A percentile compares a stretch with the other conserved stretches of the same genome.
Evolutionary conservation across 2,329 filamentous ascomycete species (phyloP).

Genomic region (Hymenoscyphus albidus): DNA sequence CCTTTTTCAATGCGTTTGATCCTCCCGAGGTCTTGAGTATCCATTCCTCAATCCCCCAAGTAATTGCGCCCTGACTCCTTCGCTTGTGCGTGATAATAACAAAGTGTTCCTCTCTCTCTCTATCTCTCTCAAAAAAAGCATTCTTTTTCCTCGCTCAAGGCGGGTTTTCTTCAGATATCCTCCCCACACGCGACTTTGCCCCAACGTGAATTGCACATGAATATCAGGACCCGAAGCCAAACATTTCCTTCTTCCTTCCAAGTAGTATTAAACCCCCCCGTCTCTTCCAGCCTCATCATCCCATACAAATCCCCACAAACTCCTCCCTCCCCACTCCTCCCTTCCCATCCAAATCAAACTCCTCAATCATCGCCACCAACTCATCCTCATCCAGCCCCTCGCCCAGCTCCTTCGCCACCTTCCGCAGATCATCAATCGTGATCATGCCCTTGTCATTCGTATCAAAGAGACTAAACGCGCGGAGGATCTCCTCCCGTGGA

Average conservation of each 20-base stretch:
- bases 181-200: constrained; percentile 1
- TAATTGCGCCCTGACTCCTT: constrained; percentile 11
- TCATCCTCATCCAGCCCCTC: constrained; percentile 93
- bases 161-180: neutral
- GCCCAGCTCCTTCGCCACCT: constrained; percentile 85
- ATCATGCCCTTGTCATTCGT: constrained; percentile 89
- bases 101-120: neutral
- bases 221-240: neutral
- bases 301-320: constrained; percentile 46
- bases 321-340: constrained; percentile 70
- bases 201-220: neutral
- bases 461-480: constrained; percentile 92
- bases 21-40: neutral
- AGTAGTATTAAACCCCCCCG: neutral
- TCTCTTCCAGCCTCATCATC: constrained; percentile 20
- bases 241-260: neutral
- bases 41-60: constrained; percentile 1
- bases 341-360: constrained; percentile 93
- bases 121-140: neutral
- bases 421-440: constrained; percentile 78
- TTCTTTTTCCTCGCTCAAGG: neutral
- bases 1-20: neutral
- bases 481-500: constrained; percentile 83
- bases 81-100: constrained; percentile 9
- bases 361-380: constrained; percentile 92